These are phyloP conservation scores for Suhomyces kilbournensis DNA, from an alignment of 805 yeast species.

Conservation along the genomic window DNA sequence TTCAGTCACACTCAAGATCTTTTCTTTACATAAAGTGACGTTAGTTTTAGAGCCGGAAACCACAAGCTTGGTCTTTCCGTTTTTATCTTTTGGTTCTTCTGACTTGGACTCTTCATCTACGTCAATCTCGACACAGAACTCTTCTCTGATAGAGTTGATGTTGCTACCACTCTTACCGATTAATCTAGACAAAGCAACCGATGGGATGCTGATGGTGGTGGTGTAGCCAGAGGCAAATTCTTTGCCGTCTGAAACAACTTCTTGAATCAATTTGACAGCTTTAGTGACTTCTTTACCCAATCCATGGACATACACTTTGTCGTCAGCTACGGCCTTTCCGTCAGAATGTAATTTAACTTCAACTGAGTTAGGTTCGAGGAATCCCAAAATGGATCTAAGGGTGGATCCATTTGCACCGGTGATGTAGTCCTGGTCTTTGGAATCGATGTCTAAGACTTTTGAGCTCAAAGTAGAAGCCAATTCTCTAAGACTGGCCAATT, in stretches of 20 bases:
- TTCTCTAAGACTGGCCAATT: conserved; percentile 58
- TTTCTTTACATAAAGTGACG: conserved; percentile 66
- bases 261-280: conserved; percentile 50
- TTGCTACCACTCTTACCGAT: conserved; percentile 89
- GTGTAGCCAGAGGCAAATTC: conserved; percentile 47
- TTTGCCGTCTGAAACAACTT: conserved; percentile 53
- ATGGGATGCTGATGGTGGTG: conserved; percentile 59
- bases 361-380: conserved; percentile 38
- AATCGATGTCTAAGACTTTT: conserved; percentile 49
- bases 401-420: conserved; percentile 63
- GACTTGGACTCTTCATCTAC: conserved; percentile 38
- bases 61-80: conserved; percentile 45
- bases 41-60: conserved; percentile 77
- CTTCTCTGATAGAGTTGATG: conserved; percentile 63
- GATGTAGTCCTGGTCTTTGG: conserved; percentile 56
- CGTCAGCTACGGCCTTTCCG: conserved; percentile 34
- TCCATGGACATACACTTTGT: conserved; percentile 69
- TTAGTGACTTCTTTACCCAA: conserved; percentile 56
- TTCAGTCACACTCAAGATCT: conserved; percentile 57
- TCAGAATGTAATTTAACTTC: conserved; percentile 47
- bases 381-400: conserved; percentile 42
- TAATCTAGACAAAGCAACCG: conserved; percentile 65
- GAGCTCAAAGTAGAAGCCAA: conserved; percentile 53
- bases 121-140: conserved; percentile 74
- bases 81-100: conserved; percentile 28